Conservation (phyloP, 2,329 filamentous ascomycete species). For the Trichophaea hybrida region DNA sequence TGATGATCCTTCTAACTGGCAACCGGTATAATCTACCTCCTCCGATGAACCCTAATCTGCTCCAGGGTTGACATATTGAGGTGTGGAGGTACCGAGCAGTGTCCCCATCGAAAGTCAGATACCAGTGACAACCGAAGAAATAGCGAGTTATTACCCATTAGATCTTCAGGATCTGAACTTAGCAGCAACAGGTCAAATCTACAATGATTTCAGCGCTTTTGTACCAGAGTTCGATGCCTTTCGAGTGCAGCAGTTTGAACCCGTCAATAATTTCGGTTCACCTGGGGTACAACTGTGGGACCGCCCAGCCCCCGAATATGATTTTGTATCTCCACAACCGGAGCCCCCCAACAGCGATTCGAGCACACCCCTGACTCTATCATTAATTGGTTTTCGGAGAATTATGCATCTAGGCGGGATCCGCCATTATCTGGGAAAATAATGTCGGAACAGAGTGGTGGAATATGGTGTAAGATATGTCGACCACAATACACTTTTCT, state of each 20-base stretch:
- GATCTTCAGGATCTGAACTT: too few relatives aligned
- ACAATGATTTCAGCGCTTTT: too few relatives aligned
- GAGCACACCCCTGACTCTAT: neutral
- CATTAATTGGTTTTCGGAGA: neutral
- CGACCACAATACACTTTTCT: neutral
- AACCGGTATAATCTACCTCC: neutral
- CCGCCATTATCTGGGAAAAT: neutral
- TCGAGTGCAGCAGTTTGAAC: neutral
- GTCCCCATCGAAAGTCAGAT: neutral
- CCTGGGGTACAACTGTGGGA: neutral
- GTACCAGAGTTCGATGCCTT: neutral
- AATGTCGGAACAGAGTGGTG: neutral
- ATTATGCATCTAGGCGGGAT: neutral
- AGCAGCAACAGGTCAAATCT: too few relatives aligned
- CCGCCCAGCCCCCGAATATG: neutral
- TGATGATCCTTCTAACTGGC: neutral
- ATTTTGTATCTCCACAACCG: neutral
- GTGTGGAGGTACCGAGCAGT: neutral
- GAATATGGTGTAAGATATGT: conserved; percentile 1
- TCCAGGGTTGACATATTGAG: neutral
- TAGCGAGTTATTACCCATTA: too few relatives aligned
- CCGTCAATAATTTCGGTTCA: neutral
- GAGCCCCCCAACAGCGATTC: neutral
- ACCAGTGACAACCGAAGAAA: neutral
- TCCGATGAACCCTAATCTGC: neutral